Evolutionary conservation across 495 filamentous ascomycete genomes (phyloP), one percentile per base, ranked within the genome.

Genomic region (Lasiosphaeriaceae sp.): DNA sequence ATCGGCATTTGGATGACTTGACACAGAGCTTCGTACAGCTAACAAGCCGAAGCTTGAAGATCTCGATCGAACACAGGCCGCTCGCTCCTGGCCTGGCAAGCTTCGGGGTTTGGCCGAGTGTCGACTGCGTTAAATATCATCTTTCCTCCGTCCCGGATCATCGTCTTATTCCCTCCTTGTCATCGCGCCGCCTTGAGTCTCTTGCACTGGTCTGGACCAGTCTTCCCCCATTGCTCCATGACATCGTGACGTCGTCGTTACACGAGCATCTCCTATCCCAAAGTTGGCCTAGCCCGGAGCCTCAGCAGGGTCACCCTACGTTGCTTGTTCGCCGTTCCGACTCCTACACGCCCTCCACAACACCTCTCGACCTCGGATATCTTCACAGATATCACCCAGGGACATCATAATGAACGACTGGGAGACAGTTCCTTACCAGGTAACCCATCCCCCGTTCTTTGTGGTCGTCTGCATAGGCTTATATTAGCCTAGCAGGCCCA

Each of bases 401-500:
- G 45, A 56, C 52, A 45, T 52, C 48, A 20, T 35, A 35, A 56
- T 62, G 52, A 68, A 69, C 49, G 12, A 59, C 4, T 70, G 67
- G 67, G 67, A 70, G 47, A 56, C 26, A 17, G 45, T 47, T 11
- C 63, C 67, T 11, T 35, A 63, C 19, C 34, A 60, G 59, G 65
- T 43, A 43, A 6, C n/a, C 1, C 1, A 14, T 43, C n/a, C 14
- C n/a, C 39, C 5, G 39, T 17, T 12, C 39, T 4, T n/a, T n/a
- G 39, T 43, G n/a, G 9, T 14, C 39, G 4, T n/a, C 39, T 43
- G 39, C 39, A 43, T 17, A 4, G 12, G 39, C 31, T 50, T 39
- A 41, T 49, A 49, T 17, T 50, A 22, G 23, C 22, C 2, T n/a
- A 11, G 22, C 16, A 22, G 47, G 22, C 45, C 50, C 12, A 37